phyloP scores from a whole-genome alignment of 257 asterid genomes.

The Nicotiana knightiana region DNA sequence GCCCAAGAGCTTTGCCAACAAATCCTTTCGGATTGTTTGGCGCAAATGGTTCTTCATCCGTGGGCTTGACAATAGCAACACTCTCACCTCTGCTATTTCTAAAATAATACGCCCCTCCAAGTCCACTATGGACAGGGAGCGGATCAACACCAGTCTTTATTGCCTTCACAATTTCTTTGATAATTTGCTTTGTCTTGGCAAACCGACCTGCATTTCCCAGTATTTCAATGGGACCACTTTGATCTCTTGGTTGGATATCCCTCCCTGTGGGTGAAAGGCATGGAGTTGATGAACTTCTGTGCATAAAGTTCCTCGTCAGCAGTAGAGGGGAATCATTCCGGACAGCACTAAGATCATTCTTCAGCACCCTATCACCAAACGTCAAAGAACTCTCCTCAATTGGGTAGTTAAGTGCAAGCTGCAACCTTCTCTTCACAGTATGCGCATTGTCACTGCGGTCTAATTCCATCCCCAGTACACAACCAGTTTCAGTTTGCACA shows the following conservation, averaged over 20 bases:
- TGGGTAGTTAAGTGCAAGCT: constrained; percentile 73
- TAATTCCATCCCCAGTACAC: constrained; percentile 91
- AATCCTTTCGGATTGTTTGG: constrained; percentile 97
- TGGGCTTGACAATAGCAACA: constrained; percentile 95
- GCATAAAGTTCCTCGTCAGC: constrained; percentile 69
- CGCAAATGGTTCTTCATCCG: constrained; percentile 96
- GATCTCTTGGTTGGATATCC: constrained; percentile 72
- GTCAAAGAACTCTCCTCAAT: constrained; percentile 88
- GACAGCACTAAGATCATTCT: constrained; percentile 80
- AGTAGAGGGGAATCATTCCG: constrained; percentile 80
- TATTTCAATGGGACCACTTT: constrained; percentile 79
- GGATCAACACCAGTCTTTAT: constrained; percentile 83
- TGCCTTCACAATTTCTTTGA: constrained; percentile 75
- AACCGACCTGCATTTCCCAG: constrained; percentile 51
- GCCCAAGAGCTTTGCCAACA: constrained; percentile 93
- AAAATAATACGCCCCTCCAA: constrained; percentile 93
- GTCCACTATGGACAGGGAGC: constrained; percentile 72
- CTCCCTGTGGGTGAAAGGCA: constrained; percentile 88
- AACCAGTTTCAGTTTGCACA: constrained; percentile 88
- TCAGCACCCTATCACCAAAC: constrained; percentile 76
- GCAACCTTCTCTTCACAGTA: constrained; percentile 89
- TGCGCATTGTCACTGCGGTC: constrained; percentile 83
- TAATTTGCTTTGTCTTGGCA: constrained; percentile 55
- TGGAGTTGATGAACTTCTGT: constrained; percentile 93
- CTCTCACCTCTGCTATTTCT: constrained; percentile 72